A percentile compares a stretch with the other conserved stretches of the same genome.
phyloP scores from a whole-genome alignment of 768 basidiomycete species.

The Albatrellus ellisii region DNA sequence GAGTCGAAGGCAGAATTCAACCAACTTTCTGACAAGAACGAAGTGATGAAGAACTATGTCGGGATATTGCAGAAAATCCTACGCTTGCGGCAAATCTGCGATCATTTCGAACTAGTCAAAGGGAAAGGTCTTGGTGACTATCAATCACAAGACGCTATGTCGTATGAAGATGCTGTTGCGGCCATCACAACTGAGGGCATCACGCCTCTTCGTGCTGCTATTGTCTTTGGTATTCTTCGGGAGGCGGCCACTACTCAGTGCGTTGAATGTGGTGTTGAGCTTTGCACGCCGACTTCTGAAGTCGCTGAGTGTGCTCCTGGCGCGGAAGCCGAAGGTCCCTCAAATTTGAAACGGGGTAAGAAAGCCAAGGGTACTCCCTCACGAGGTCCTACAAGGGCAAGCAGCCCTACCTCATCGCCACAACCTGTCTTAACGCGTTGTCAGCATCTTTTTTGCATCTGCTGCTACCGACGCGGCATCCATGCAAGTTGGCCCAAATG shows the following conservation, averaged over 20 bases:
- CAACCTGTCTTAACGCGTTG: constrained; percentile 79
- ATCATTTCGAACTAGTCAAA: constrained; percentile 84
- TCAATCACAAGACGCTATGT: constrained; percentile 27
- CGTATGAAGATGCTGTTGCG: constrained; percentile 68
- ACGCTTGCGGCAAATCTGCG: constrained; percentile 94
- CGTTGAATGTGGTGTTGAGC: constrained; percentile 73
- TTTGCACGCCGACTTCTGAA: constrained; percentile 40
- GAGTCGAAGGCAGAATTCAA: constrained; percentile 90
- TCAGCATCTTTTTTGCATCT: constrained; percentile 84
- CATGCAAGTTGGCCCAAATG: constrained; percentile 75
- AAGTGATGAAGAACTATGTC: constrained; percentile 97
- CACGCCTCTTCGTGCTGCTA: constrained; percentile 55
- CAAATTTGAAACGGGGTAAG: constrained; percentile 34
- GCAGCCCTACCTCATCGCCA: constrained; percentile 42
- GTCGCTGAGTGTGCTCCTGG: constrained; percentile 27
- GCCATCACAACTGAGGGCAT: constrained; percentile 73
- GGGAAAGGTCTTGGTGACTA: constrained; percentile 42
- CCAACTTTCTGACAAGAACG: constrained; percentile 75
- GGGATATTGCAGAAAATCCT: constrained; percentile 95
- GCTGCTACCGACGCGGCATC: constrained; percentile 73
- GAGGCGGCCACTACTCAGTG: constrained; percentile 86
- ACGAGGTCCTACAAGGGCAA: constrained; percentile 56
- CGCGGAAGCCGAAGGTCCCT: constrained; percentile 35
- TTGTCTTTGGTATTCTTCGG: constrained; percentile 75
- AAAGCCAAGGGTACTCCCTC: constrained; percentile 43